These are phyloP conservation scores for Clausena lansium DNA, from an alignment of 345 rosid genomes.

Conservation along the genomic window DNA sequence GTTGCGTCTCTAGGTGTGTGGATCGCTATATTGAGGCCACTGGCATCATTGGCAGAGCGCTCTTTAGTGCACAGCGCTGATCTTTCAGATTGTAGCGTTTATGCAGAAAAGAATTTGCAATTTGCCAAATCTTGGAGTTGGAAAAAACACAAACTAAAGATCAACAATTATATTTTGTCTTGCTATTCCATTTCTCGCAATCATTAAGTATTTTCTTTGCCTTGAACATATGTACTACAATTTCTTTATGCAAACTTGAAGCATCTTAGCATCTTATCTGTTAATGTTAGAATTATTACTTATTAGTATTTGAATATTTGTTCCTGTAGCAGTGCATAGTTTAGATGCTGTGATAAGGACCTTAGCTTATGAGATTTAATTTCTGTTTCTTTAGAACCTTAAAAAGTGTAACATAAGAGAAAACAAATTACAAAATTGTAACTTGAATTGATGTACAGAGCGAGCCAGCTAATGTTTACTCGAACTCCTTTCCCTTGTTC, in stretches of 20 bases:
- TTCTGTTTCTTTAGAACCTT: neutral
- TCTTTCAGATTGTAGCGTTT: neutral
- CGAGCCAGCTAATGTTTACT: slow-evolving; percentile 23
- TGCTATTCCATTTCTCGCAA: slow-evolving; percentile 1
- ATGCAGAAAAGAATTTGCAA: slow-evolving; percentile 10
- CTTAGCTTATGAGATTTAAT: neutral
- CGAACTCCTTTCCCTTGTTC: slow-evolving; percentile 6
- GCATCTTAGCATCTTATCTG: neutral
- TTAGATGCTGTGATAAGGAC: neutral
- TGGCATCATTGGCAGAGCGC: slow-evolving; percentile 67
- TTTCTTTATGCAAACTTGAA: slow-evolving; percentile 3
- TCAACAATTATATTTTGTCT: neutral
- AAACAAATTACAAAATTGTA: slow-evolving; percentile 8
- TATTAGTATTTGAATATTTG: neutral
- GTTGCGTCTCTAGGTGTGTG: slow-evolving; percentile 93
- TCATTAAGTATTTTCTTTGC: neutral
- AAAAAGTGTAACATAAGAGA: neutral
- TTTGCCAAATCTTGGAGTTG: neutral
- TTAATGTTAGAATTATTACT: neutral
- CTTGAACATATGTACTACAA: neutral
- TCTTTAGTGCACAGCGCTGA: slow-evolving; percentile 54
- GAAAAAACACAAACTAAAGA: neutral
- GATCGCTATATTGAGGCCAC: slow-evolving; percentile 98
- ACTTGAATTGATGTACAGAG: slow-evolving; percentile 21
- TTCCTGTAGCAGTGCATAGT: neutral